phyloP scores from a whole-genome alignment of 2,329 filamentous ascomycete species.

The Colletotrichum graminicola region DNA sequence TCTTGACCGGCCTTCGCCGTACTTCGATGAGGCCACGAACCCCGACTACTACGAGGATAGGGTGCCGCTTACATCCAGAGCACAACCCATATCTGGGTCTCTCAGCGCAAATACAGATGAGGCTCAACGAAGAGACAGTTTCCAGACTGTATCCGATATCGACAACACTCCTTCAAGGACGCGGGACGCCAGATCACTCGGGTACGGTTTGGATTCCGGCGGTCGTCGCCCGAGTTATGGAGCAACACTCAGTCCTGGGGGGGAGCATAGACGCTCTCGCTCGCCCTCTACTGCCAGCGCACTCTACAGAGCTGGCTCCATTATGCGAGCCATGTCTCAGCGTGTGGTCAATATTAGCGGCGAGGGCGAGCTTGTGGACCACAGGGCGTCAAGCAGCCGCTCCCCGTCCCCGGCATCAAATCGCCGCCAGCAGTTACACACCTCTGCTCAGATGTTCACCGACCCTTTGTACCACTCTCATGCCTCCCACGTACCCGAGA shows the following conservation, averaged over 20 bases:
- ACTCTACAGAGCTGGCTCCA: constrained; percentile 77
- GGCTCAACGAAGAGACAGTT: constrained; percentile 64
- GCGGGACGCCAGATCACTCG: constrained; percentile 67
- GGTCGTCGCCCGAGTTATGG: constrained; percentile 70
- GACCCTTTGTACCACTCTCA: constrained; percentile 68
- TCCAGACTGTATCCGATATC: constrained; percentile 67
- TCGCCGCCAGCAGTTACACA: constrained; percentile 60
- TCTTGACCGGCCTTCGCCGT: constrained; percentile 50
- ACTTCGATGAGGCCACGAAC: constrained; percentile 51
- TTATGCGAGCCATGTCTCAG: constrained; percentile 90
- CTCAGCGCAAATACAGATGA: constrained; percentile 57
- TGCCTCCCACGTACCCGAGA: constrained; percentile 61
- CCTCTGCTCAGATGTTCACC: constrained; percentile 49
- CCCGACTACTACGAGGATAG: constrained; percentile 66
- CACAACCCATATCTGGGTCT: constrained; percentile 67
- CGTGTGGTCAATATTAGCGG: constrained; percentile 98
- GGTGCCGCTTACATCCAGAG: constrained; percentile 67
- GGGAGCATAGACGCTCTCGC: constrained; percentile 65
- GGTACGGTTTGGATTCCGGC: constrained; percentile 67
- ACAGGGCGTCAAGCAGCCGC: constrained; percentile 72
- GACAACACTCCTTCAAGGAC: constrained; percentile 66
- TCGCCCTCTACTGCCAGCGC: constrained; percentile 74
- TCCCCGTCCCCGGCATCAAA: constrained; percentile 68
- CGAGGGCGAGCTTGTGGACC: constrained; percentile 85
- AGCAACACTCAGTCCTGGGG: constrained; percentile 65